Evolutionary conservation across 495 filamentous ascomycete species (phyloP).

Genomic region (Xylaria cubensis): DNA sequence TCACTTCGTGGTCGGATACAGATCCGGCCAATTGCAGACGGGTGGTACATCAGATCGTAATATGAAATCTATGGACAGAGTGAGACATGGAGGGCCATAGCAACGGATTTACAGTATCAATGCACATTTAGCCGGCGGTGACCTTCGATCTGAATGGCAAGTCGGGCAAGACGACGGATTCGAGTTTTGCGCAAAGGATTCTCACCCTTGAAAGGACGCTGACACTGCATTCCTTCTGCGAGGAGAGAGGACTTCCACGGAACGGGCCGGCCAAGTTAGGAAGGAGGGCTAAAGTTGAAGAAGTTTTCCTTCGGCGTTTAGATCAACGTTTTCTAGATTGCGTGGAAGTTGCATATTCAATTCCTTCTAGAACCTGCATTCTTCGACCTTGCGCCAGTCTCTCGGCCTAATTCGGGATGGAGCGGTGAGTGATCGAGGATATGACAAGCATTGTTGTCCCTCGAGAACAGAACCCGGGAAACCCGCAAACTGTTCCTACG

Average conservation of each 20-base stretch:
- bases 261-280: constrained; percentile 28
- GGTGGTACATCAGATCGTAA: not conserved
- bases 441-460: not conserved
- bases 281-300: constrained; percentile 15
- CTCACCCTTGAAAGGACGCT: constrained; percentile 12
- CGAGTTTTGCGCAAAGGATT: constrained; percentile 7
- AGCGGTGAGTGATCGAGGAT: constrained; percentile 8
- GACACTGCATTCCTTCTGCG: constrained; percentile 8
- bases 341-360: not conserved
- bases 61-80: not conserved
- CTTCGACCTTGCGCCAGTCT: not conserved
- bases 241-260: not conserved
- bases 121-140: constrained; percentile 13
- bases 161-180: constrained; percentile 4
- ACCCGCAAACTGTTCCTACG: not conserved
- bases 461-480: not conserved
- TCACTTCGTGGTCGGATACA: constrained; percentile 5
- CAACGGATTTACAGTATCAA: not conserved
- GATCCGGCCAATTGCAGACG: not conserved
- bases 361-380: not conserved
- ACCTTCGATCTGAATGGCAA: constrained; percentile 4
- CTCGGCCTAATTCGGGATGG: not conserved
- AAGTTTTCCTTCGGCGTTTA: not conserved
- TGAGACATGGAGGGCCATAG: constrained; percentile 9
- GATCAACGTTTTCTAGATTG: not conserved